These are phyloP conservation scores for Glycyrrhiza uralensis DNA, from an alignment of 306 rosid species.

Conservation along the genomic window DNA sequence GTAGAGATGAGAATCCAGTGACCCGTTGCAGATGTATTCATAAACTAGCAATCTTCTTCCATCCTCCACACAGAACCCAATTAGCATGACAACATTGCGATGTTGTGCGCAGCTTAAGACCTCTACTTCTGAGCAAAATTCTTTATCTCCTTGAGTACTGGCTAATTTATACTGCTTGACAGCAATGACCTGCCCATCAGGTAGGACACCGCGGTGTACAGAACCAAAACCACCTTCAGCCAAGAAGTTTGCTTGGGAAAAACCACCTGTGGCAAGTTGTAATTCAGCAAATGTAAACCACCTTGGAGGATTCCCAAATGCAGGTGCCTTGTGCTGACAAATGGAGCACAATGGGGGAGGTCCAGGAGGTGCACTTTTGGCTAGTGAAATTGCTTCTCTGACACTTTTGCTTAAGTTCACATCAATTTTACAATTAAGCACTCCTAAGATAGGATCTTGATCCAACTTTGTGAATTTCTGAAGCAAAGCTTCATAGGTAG, in stretches of 20 bases:
- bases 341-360: slow-evolving; percentile 94
- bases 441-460: slow-evolving; percentile 53
- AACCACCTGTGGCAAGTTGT: slow-evolving; percentile 81
- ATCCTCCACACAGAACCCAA: slow-evolving; percentile 85
- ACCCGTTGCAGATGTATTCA: slow-evolving; percentile 90
- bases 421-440: slow-evolving; percentile 48
- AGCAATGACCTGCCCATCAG: slow-evolving; percentile 77
- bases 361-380: slow-evolving; percentile 57
- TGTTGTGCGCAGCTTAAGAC: slow-evolving; percentile 97
- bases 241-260: slow-evolving; percentile 80
- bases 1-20: slow-evolving; percentile 85
- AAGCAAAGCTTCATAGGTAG: slow-evolving; percentile 53
- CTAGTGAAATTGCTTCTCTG: slow-evolving; percentile 64
- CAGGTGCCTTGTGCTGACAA: slow-evolving; percentile 96
- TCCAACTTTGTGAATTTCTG: slow-evolving; percentile 54
- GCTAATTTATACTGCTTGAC: slow-evolving; percentile 90
- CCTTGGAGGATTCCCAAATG: slow-evolving; percentile 87
- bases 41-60: slow-evolving; percentile 91
- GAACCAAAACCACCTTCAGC: slow-evolving; percentile 99
- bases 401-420: slow-evolving; percentile 71
- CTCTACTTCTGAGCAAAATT: slow-evolving; percentile 96
- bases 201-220: slow-evolving; percentile 75
- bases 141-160: slow-evolving; percentile 91
- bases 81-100: slow-evolving; percentile 92
- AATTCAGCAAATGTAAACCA: slow-evolving; percentile 88